Evolutionary conservation across 352 stramenopile species (phyloP), one percentile per base, ranked within the genome.

Genomic region (Phytophthora niederhauseri): DNA sequence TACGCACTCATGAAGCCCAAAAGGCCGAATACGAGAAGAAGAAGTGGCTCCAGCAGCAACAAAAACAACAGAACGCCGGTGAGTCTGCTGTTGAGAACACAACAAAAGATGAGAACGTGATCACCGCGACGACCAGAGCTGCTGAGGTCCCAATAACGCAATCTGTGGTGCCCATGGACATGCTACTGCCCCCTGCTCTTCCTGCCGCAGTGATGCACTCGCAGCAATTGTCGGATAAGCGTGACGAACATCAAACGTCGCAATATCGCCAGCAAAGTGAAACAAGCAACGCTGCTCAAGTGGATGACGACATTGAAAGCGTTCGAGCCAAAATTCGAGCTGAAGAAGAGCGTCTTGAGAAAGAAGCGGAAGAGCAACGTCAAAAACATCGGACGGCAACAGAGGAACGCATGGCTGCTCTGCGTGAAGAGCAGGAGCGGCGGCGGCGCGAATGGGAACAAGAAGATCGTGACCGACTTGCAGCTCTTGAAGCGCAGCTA

Each of bases 401-500:
- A 11, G 82, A 93, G 61, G 71, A 81, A 15, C 74, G 84, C 0
- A 82, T 93, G 72, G 76, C 78, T 30, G 80, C 75, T 2, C 55
- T 95, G 2, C 76, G 81, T 8, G 66, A 77, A 6, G 87, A 96
- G 59, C 87, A 96, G 61, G 84, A 91, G 12, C 73, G 75, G 8
- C 77, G 88, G 17, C 84, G 85, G 9, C 77, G 72, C 17, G 73
- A 91, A 62, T 94, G 86, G 84, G 87, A 93, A 58, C 71, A 82
- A 12, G 81, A 93, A 34, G 87, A 93, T 60, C 73, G 70, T 0
- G 74, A 74, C 0, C 75, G 75, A 8, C 59, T 93, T 0, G 77
- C 70, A 34, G 78, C 66, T 14, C 57, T 93, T 1, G 82, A 95
- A 36, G 55, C 58, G 22, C 72, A 84, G 62, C 73, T 90, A 6